Base-by-base conservation (phyloP, 176 grass and related monocot genomes). In the Hyparrhenia diplandra region DNA sequence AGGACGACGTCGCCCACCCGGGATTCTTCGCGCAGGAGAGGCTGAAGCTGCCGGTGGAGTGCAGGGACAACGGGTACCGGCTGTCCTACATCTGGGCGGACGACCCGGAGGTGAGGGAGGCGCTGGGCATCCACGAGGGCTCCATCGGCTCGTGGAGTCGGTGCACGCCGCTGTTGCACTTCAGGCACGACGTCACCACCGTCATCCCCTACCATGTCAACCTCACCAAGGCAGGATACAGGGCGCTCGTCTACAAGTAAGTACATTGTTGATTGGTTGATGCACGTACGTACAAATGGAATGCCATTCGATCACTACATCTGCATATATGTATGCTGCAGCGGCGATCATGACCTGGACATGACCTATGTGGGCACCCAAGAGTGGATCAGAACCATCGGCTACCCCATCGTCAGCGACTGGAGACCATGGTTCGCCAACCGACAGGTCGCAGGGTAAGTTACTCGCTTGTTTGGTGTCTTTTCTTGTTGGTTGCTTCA, bases 41-140 rank as follows among this genome's bases (percentile, higher is more conserved):
- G 62, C 57, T 85, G 17, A 1, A 1, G 0, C 86, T 91, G 37
- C 90, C 0, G 74, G n/a, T n/a, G n/a, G n/a, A 84, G 69, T 92
- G 90, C 47, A 74, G 90, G 84, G 77, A 84, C 76, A 85, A 83
- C 32, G 83, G 87, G 2, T 89, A 91, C 77, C 70, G 85, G 31
- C 68, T 94, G 29, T 89, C 89, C 4, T 81, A 89, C 82, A 73
- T 87, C 32, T 94, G 92, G 89, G 89, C 89, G 30, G 85, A 91
- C 47, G 85, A 94, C 68, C 41, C 75, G 20, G 82, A 75, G 27
- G 87, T 91, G 39, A 76, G 84, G 72, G 21, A 42, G 40, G 28
- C 86, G 63, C 81, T 94, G 24, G 89, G 89, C 67, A 87, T 94
- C 35, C 89, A 69, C 25, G 39, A 66, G 1, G 92, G 86, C 3